Evolutionary conservation across 495 filamentous ascomycete genomes (phyloP), one percentile per base, ranked within the genome.

Genomic region (Aspergillus cavernicola): DNA sequence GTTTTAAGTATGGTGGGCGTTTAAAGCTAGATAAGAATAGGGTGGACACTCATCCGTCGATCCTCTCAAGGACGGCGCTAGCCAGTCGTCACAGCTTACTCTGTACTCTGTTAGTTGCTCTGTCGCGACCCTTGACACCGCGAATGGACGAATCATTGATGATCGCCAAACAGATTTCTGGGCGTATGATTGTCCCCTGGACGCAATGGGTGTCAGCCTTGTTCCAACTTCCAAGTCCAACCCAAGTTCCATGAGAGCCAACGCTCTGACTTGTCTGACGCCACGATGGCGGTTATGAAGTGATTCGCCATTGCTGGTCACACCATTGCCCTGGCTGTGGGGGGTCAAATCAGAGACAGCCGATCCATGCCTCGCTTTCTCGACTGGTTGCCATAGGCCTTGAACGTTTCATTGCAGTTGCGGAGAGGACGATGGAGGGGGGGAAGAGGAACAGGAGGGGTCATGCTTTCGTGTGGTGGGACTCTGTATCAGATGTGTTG

Each of bases 241-340:
- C n/a, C n/a, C n/a, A n/a, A n/a, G n/a, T n/a, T n/a, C n/a, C n/a
- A n/a, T n/a, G n/a, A n/a, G n/a, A n/a, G n/a, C n/a, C n/a, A n/a
- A n/a, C n/a, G n/a, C 20, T 55, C 50, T 57, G 59, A 53, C 52
- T 55, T 58, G 55, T 58, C 54, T 24, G 55, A 46, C 55, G 52
- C 52, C 55, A 55, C 55, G 22, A 40, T 22, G 32, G 38, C 45
- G 22, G 44, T 20, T 58, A 44, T 54, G 44, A 18, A 50, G 44
- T 42, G 36, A 46, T 38, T 52, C 7, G 19, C 35, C 28, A 29
- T 40, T 54, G 33, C 23, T 29, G 42, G 52, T 54, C 42, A 40
- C 52, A 20, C 35, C 32, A 39, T 39, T n/a, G n/a, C 3, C 41
- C 51, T 44, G 16, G 24, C 20, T 12, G 42, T n/a, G 36, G 41